Evolutionary conservation across 164 flowering plant species (phyloP).

Genomic region (Annona cherimola): DNA sequence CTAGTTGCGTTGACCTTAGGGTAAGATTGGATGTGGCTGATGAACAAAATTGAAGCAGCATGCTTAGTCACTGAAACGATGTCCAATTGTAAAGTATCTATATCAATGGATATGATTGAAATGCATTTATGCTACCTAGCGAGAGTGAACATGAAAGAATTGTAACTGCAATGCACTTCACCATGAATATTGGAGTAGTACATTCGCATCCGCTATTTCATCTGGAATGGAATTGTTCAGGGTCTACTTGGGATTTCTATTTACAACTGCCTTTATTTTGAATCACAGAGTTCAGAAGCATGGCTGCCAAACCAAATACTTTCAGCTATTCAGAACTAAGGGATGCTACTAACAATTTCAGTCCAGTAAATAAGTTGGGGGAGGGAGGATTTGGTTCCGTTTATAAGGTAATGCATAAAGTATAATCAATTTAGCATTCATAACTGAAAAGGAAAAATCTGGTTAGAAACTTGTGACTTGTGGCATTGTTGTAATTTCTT

Average conservation of each 20-base stretch:
- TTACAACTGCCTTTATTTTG: slow-evolving; percentile 1
- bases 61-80: too few species aligned
- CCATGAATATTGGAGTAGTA: too few species aligned
- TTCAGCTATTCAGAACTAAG: slow-evolving; percentile 62
- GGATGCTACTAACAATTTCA: slow-evolving; percentile 66
- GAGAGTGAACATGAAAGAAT: background rate
- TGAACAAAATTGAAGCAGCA: too few species aligned
- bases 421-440: too few species aligned
- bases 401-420: slow-evolving; percentile 40
- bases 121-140: background rate
- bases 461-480: background rate
- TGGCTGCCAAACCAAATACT: slow-evolving; percentile 52
- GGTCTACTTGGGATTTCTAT: background rate
- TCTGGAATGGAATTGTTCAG: background rate
- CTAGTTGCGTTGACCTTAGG: background rate
- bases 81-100: background rate
- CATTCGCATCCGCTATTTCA: too few species aligned
- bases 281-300: slow-evolving; percentile 51
- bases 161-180: background rate
- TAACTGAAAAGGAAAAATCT: background rate
- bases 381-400: slow-evolving; percentile 96
- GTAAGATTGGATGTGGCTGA: too few species aligned
- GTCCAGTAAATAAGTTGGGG: slow-evolving; percentile 66
- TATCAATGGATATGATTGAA: background rate
- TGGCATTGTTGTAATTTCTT: background rate